Evolutionary conservation across 495 filamentous ascomycete genomes (phyloP).

Genomic region (Oleoguttula mirabilis): DNA sequence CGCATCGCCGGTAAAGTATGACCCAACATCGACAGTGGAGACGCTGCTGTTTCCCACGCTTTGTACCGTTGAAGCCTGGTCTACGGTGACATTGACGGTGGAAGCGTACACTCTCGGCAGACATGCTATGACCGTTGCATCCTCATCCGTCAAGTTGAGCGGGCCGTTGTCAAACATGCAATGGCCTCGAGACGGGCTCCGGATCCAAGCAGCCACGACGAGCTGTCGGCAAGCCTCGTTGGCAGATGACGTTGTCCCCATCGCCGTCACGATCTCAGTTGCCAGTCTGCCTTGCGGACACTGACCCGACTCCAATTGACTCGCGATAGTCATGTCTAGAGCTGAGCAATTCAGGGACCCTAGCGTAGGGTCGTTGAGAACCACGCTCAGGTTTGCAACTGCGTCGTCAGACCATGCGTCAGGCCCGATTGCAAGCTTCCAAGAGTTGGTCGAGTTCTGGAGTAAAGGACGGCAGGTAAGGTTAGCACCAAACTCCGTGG

Average conservation of each 20-base stretch:
- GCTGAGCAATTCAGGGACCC: neutral
- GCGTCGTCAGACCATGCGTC: neutral
- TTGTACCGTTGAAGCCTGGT: neutral
- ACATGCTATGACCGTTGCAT: neutral
- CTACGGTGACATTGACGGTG: neutral
- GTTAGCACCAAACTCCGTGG: neutral
- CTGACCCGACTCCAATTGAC: neutral
- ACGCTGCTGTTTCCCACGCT: neutral
- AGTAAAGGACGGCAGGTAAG: neutral
- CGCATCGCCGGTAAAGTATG: neutral
- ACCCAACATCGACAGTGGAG: neutral
- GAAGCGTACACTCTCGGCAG: neutral
- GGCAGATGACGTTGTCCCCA: neutral
- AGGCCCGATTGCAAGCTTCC: neutral
- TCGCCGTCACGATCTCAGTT: neutral
- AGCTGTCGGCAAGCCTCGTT: conserved; percentile 3
- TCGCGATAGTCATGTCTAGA: neutral
- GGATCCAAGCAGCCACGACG: conserved; percentile 3
- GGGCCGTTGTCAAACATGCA: neutral
- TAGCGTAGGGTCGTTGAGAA: neutral
- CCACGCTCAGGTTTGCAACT: neutral
- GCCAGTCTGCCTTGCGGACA: neutral
- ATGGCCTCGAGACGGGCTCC: neutral
- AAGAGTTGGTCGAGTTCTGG: neutral
- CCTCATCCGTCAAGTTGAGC: neutral